Percentiles rank a stretch among this genome's conserved stretches.
Evolutionary conservation across 169 alveolate genomes (phyloP).

Genomic region (Plasmodium reichenowi): DNA sequence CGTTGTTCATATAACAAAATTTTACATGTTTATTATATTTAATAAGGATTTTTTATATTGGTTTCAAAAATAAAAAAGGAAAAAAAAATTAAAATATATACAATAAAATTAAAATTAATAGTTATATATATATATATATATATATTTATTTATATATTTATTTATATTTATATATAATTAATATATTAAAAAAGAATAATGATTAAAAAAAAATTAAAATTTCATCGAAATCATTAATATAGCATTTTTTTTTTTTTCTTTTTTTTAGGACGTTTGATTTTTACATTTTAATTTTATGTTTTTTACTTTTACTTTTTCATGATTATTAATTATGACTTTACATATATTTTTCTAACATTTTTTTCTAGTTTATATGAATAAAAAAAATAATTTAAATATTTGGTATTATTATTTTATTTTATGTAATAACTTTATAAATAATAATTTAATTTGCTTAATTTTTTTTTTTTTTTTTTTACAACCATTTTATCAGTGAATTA

Average conservation of each 20-base stretch:
- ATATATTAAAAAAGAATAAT: constrained; percentile 1
- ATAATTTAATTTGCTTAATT: constrained; percentile 14
- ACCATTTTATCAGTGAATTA: constrained; percentile 17
- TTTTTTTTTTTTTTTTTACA: constrained; percentile 9
- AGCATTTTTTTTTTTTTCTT: not conserved
- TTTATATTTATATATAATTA: no score
- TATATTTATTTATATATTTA: not conserved
- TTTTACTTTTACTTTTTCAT: constrained; percentile 5
- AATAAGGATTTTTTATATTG: constrained; percentile 39
- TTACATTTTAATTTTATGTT: not conserved
- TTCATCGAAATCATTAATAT: constrained; percentile 1
- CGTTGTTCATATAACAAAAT: constrained; percentile 53
- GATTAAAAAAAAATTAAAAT: not conserved
- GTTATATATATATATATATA: not conserved
- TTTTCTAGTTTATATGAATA: constrained; percentile 16
- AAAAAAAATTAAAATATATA: constrained; percentile 36
- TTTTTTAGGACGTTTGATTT: not conserved
- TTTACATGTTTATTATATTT: constrained; percentile 29
- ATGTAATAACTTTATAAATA: constrained; percentile 5
- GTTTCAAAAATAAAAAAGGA: constrained; percentile 6
- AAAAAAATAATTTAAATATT: constrained; percentile 20
- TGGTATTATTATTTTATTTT: constrained; percentile 15
- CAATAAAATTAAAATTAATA: constrained; percentile 46
- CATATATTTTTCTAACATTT: not conserved
- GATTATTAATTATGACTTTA: not conserved